phyloP scores from a whole-genome alignment of 768 basidiomycete species.

The Tulasnella sp. region DNA sequence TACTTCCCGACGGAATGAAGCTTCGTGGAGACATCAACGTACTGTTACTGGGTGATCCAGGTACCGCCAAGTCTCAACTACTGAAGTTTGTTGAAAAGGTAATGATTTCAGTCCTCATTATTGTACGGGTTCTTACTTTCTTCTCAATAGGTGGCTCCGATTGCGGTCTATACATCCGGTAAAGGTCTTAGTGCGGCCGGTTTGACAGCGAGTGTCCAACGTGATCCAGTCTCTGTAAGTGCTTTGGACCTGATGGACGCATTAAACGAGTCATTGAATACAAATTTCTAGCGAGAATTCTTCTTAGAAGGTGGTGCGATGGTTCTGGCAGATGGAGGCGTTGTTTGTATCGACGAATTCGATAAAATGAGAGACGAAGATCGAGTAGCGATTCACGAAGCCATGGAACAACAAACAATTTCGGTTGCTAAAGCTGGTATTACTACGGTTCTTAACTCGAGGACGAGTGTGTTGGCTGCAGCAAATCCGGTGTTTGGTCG shows the following conservation, averaged over 20 bases:
- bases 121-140: not conserved
- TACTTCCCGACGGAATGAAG: conserved; percentile 94
- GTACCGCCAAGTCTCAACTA: conserved; percentile 95
- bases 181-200: conserved; percentile 98
- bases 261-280: not conserved
- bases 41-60: conserved; percentile 88
- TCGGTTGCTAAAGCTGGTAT: conserved; percentile 99
- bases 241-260: not conserved
- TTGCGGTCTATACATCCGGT: conserved; percentile 96
- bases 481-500: conserved; percentile 97
- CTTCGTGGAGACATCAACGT: conserved; percentile 97
- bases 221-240: conserved; percentile 78
- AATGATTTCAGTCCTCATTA: conserved; percentile 5
- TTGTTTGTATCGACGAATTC: conserved; percentile 98
- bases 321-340: conserved; percentile 96
- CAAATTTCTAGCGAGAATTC: conserved; percentile 66
- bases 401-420: conserved; percentile 99
- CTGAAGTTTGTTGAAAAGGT: conserved; percentile 98
- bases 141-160: conserved; percentile 67
- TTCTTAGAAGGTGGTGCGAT: conserved; percentile 98
- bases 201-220: conserved; percentile 93
- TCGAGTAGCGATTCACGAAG: conserved; percentile 96
- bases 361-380: conserved; percentile 99
- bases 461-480: conserved; percentile 91
- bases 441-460: conserved; percentile 89